Evolutionary conservation across 1,284 basidiomycete species (phyloP).

Genomic region (Spongiforma sp.): DNA sequence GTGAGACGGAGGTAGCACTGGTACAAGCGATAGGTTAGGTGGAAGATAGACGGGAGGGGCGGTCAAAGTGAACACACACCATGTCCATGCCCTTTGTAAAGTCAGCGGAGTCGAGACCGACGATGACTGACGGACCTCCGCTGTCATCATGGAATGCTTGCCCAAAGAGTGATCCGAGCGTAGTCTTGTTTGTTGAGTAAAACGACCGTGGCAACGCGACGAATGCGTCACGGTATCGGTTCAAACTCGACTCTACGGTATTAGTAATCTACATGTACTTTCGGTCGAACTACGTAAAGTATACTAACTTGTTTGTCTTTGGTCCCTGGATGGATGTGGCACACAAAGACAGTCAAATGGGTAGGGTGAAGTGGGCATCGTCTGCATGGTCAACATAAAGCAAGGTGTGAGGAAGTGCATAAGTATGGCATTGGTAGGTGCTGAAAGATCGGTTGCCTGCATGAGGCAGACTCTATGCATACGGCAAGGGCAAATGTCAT

Average conservation of each 20-base stretch:
- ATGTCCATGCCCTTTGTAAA: conserved; percentile 77
- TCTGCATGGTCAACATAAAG: no score
- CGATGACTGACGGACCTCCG: not conserved
- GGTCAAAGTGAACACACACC: conserved; percentile 43
- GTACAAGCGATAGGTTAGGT: not conserved
- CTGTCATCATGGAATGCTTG: conserved; percentile 40
- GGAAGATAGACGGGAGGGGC: not conserved
- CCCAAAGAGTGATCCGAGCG: conserved; percentile 63
- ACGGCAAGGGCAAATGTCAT: no score
- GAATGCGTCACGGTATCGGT: no score
- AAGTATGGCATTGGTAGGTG: no score
- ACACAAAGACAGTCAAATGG: conserved; percentile 70
- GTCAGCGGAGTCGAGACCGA: conserved; percentile 73
- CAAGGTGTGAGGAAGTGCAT: no score
- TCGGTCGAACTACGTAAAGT: no score
- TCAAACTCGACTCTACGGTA: no score
- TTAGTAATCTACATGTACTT: no score
- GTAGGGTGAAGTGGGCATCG: conserved; percentile 47
- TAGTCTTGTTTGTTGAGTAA: conserved; percentile 83
- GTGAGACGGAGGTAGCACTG: conserved; percentile 78
- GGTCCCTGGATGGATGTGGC: conserved; percentile 70
- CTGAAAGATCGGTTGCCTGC: no score
- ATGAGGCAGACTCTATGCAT: no score
- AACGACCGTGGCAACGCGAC: no score
- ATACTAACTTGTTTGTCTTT: no score